Percentiles rank a stretch among this genome's conserved stretches.
Evolutionary conservation across 257 asterid species (phyloP).

Genomic region (Verbascum thapsus): DNA sequence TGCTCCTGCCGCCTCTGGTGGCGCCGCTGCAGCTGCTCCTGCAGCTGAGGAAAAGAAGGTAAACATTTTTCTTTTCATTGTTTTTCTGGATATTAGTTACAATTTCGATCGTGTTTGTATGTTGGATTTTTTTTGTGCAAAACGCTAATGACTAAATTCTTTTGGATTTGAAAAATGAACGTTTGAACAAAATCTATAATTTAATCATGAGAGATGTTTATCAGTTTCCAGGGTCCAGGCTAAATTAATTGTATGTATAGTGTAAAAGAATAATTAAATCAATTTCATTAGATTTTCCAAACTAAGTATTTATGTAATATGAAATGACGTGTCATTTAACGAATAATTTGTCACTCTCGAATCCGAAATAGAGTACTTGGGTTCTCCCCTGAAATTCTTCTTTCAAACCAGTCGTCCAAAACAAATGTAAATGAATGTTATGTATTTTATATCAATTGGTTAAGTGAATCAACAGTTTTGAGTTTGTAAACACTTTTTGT

Average conservation of each 20-base stretch:
- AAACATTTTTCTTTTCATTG: neutral
- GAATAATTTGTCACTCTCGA: neutral
- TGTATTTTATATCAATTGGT: neutral
- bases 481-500: neutral
- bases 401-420: neutral
- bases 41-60: slow-evolving; percentile 60
- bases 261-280: neutral
- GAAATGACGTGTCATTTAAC: too few relatives aligned
- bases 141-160: too few relatives aligned
- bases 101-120: too few relatives aligned
- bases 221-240: neutral
- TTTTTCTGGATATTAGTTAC: neutral
- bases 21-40: slow-evolving; percentile 61
- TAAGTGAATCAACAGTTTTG: neutral
- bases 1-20: slow-evolving; percentile 48
- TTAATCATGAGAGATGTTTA: neutral
- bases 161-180: neutral
- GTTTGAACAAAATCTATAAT: neutral
- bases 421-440: neutral
- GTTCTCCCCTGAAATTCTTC: too few relatives aligned
- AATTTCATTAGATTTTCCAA: neutral
- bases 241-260: too few relatives aligned
- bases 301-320: too few relatives aligned
- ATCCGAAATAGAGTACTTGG: neutral
- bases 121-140: neutral